Base-by-base conservation (phyloP, 176 grass and related monocot species). In the Thalia dealbata region DNA sequence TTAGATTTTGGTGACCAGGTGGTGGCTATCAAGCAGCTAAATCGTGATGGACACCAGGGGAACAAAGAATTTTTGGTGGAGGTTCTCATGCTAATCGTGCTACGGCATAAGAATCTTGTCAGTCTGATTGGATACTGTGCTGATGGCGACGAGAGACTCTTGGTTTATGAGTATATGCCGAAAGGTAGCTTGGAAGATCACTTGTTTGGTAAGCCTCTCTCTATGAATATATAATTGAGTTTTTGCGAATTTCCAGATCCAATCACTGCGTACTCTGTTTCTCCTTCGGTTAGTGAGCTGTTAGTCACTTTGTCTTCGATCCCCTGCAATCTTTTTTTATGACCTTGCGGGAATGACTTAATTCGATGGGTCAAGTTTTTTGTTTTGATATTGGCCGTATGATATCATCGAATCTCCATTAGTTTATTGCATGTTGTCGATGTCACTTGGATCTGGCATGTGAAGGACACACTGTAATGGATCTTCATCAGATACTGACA, bases 11-110 rank as follows among this genome's bases (percentile, higher is more conserved):
- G 46, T 13, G 18, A 73, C 19, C 71, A 73, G 71, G 51, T 38
- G 71, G 71, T 73, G 71, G 71, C 71, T 22, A 56, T 73, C 51
- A 73, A 73, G 19, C 71, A 73, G 18, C 71, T 73, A 11, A 73
- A 58, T 32, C 71, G 50, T 2, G 71, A 73, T 38, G 71, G 71
- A 6, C 50, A 56, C n/a, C 71, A 73, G 52, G 71, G 71, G 28
- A 73, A 55, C 51, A 56, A 54, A 56, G 71, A 73, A 56, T 73
- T 73, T 35, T 18, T 73, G 13, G 71, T 73, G 27, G 71, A 73
- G 29, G 46, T 73, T 56, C 71, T 73, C 71, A 56, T 73, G 71
- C 28, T 73, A 50, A 35, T 73, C 52, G 52, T 38, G 7, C 71
- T 73, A 19, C 71, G 27, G 15, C 71, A 73, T 58, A 14, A 16